Base-by-base conservation (phyloP, 2,329 filamentous ascomycete genomes). In the Colletotrichum viniferum region DNA sequence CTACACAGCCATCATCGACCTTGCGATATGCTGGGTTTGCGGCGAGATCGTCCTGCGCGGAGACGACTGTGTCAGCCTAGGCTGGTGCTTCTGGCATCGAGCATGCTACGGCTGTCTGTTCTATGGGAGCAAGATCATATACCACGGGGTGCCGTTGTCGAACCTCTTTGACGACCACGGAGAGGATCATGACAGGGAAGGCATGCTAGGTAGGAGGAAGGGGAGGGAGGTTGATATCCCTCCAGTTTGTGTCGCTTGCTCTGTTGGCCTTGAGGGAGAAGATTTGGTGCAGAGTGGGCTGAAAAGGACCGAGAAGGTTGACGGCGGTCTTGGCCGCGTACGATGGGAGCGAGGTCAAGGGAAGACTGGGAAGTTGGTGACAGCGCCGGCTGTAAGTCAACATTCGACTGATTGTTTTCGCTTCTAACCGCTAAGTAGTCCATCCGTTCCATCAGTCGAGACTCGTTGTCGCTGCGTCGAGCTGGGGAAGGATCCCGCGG, bases 81-180 rank as follows among this genome's bases (percentile, higher is more conserved):
- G 89, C 0, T 91, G 88, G 90, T 91, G 89, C 78, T 92, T 92
- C 79, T 92, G 89, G 90, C 90, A 92, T 78, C 84, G 85, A 52
- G 84, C 81, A 1, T 92, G 89, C 79, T 92, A 90, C 80, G 89
- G 90, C 18, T 92, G 89, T 79, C 79, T 92, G 76, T 81, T 91
- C 52, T 91, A 85, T 73, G 88, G 89, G 21, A 86, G 81, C 71
- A 84, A 82, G 74, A 77, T 82, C 14, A 80, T 87, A 4, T 82
- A 84, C 26, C 79, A 78, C 24, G 86, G 84, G 3, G 78, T 85
- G 24, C 78, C 77, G 4, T 75, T 88, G 1, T 74, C 76, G 66
- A 82, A 86, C 9, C 76, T 88, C 76, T 87, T 82, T 70, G 73
- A 38, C 1, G 79, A 79, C 30, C 62, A 74, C 62, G 60, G 16